Evolutionary conservation across 108 stramenopile genomes (phyloP), one percentile per base, ranked within the genome.

Genomic region (Schizochytrium sp.): DNA sequence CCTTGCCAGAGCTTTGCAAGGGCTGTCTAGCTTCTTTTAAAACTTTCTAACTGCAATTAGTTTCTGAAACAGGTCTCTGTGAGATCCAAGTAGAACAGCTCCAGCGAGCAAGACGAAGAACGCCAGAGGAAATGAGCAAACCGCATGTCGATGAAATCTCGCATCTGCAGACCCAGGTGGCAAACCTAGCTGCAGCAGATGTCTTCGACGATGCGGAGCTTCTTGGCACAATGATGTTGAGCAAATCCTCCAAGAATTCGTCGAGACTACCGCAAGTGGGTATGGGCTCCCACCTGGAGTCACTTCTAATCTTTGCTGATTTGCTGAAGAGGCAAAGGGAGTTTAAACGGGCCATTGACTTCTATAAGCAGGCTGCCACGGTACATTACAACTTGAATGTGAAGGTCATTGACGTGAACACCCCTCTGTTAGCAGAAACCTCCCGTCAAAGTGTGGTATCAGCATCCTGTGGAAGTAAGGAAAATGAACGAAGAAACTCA

Each of bases 281-380:
- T 7, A 53, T 28, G n/a, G 76, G 76, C 0, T 83, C 76, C 17
- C 76, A 83, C 47, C 47, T 83, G 0, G 76, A 83, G 76, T 83
- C 76, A 5, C 50, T 83, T 47, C 47, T 83, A 5, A 17, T 83
- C 76, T 83, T 55, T 50, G 76, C 76, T 5, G 76, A 83, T 42
- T 47, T 83, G 50, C 76, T 83, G 4, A 56, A 42, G 76, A n/a
- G 76, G 50, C 47, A 83, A 42, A 40, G 76, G 28, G 76, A 83
- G 28, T 12, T 38, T 13, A 83, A 83, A 53, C 47, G 76, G 28
- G 76, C 76, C 17, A 83, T 83, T 5, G 76, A 83, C 4, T 83
- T 55, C 3, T 83, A 83, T 53, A 83, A 55, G 7, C 76, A 83
- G 76, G 76, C 76, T 8, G 50, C 55, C 17, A 10, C 50, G 50